A percentile compares a stretch with the other conserved stretches of the same genome.
phyloP scores from a whole-genome alignment of 176 grass and related monocot species.

The Elaeis guineensis region DNA sequence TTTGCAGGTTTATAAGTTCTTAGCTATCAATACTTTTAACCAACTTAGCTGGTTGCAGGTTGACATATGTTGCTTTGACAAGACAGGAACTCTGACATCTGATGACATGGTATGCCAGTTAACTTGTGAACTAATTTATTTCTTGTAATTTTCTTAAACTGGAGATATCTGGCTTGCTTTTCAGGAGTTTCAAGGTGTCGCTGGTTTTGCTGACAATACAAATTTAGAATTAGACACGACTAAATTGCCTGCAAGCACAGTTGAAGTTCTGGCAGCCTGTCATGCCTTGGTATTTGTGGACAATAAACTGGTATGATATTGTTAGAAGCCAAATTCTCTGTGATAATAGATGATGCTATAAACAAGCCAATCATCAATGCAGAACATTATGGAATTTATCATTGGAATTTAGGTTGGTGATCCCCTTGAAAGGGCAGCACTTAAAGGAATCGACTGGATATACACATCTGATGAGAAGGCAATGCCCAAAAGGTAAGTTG shows the following conservation, averaged over 20 bases:
- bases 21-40: constrained; percentile 1
- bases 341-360: background rate
- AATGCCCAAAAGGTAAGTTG: constrained; percentile 70
- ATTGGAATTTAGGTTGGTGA: constrained; percentile 63
- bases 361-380: background rate
- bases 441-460: constrained; percentile 98
- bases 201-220: constrained; percentile 55
- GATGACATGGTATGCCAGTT: constrained; percentile 81
- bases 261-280: constrained; percentile 74
- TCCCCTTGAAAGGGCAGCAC: constrained; percentile 96
- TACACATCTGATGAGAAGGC: constrained; percentile 99
- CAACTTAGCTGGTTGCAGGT: constrained; percentile 49
- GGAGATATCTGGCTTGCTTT: constrained; percentile 15
- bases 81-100: constrained; percentile 95
- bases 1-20: no score
- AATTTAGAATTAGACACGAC: constrained; percentile 69
- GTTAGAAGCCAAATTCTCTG: constrained; percentile 12
- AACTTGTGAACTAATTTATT: no score
- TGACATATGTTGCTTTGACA: constrained; percentile 99
- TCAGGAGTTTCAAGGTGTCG: constrained; percentile 99
- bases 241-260: constrained; percentile 58
- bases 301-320: constrained; percentile 74
- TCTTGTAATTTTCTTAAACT: no score
- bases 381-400: no score
- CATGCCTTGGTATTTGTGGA: constrained; percentile 98